A percentile compares a stretch with the other conserved stretches of the same genome.
These are phyloP conservation scores for Cyclocybe cylindracea DNA, from an alignment of 768 basidiomycete species.

Conservation along the genomic window DNA sequence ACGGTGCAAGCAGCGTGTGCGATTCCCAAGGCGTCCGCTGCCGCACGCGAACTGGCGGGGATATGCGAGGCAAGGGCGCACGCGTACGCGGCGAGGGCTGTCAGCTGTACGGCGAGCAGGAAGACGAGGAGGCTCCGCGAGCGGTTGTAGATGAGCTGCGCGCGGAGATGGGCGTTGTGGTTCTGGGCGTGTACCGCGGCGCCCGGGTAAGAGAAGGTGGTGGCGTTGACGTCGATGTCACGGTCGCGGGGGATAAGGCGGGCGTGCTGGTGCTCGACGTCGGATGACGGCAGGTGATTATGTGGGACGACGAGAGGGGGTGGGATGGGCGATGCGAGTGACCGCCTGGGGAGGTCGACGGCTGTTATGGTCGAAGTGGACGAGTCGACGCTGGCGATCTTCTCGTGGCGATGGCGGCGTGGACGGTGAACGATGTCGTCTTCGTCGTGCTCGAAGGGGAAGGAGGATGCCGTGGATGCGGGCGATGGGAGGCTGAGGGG, in stretches of 20 bases:
- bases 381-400: slow-evolving; percentile 10
- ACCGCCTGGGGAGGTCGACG: slow-evolving; percentile 2
- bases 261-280: slow-evolving; percentile 5
- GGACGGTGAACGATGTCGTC: background rate
- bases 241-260: background rate
- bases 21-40: slow-evolving; percentile 9
- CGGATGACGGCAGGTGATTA: slow-evolving; percentile 3
- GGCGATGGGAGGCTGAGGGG: slow-evolving; percentile 15
- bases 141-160: slow-evolving; percentile 10
- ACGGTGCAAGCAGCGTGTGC: slow-evolving; percentile 20
- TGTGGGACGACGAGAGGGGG: slow-evolving; percentile 1
- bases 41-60: background rate
- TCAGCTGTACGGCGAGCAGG: slow-evolving; percentile 16
- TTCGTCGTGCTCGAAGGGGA: slow-evolving; percentile 1
- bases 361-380: slow-evolving; percentile 11
- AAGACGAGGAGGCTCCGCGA: slow-evolving; percentile 17
- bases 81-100: slow-evolving; percentile 13
- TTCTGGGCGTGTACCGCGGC: background rate
- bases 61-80: slow-evolving; percentile 10
- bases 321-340: slow-evolving; percentile 3
- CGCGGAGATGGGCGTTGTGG: background rate
- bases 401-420: slow-evolving; percentile 4
- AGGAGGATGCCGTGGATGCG: slow-evolving; percentile 9
- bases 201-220: background rate
- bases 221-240: background rate